phyloP scores from a whole-genome alignment of 2,329 filamentous ascomycete species.

The Ceratocystis huliohia region DNA sequence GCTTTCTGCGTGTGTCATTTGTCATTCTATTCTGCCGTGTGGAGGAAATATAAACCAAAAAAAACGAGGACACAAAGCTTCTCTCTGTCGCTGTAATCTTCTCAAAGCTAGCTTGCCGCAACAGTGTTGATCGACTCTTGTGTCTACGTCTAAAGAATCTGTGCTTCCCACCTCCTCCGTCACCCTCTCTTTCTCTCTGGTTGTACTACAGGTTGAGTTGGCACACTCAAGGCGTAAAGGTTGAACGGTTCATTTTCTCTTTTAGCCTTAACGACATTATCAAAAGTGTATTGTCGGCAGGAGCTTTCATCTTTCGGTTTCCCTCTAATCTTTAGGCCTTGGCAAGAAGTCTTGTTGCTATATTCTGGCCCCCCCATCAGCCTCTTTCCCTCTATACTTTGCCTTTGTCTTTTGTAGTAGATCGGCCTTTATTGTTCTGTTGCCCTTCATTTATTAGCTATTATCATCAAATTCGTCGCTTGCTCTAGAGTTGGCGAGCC shows the following conservation, averaged over 20 bases:
- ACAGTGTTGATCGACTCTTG: slow-evolving; percentile 3
- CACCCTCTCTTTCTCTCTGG: not conserved
- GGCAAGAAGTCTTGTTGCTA: slow-evolving; percentile 1
- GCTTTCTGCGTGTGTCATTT: slow-evolving; percentile 10
- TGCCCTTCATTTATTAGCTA: not conserved
- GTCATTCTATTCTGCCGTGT: slow-evolving; percentile 2
- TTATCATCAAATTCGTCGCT: not conserved
- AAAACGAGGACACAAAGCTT: slow-evolving; percentile 10
- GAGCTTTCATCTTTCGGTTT: not conserved
- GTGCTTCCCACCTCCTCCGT: not conserved
- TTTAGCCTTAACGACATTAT: not conserved
- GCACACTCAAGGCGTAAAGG: slow-evolving; percentile 2
- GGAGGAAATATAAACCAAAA: slow-evolving; percentile 13
- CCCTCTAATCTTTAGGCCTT: not conserved
- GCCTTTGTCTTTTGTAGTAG: slow-evolving; percentile 8
- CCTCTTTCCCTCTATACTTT: not conserved
- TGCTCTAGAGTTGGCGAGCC: not conserved
- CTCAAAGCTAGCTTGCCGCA: slow-evolving; percentile 1
- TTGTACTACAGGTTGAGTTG: slow-evolving; percentile 2
- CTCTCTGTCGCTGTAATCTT: slow-evolving; percentile 10
- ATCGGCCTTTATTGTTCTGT: not conserved
- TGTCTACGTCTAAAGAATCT: slow-evolving; percentile 5
- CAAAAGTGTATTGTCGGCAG: not conserved
- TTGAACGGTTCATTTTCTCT: not conserved
- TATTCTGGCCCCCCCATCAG: not conserved